These are phyloP conservation scores for Pneumocystis canis DNA, from an alignment of 1,139 yeast genomes.

Conservation along the genomic window DNA sequence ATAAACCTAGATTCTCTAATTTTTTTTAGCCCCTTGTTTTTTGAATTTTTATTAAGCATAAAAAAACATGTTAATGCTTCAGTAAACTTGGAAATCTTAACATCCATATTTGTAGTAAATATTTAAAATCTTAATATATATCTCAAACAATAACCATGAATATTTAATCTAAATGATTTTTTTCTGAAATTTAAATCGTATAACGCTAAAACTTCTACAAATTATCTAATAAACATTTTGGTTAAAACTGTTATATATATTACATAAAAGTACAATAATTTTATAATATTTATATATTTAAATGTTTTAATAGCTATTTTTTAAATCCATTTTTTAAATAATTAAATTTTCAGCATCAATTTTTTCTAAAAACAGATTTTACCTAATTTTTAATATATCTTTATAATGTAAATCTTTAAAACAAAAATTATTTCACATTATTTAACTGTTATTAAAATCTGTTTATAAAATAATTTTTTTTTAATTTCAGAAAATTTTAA, in stretches of 20 bases:
- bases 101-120: not conserved
- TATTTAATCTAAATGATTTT: not conserved
- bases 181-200: not conserved
- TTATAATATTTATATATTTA: no score
- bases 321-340: no score
- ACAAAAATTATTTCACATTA: no score
- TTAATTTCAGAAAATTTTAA: no score
- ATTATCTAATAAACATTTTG: not conserved
- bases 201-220: not conserved
- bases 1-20: not conserved
- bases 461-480: no score
- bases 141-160: not conserved
- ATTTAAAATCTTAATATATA: not conserved
- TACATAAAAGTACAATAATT: not conserved
- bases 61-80: not conserved
- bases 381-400: no score
- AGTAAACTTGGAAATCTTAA: not conserved
- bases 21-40: not conserved
- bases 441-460: no score
- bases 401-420: no score
- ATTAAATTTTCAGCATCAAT: no score
- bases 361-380: no score
- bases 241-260: no score
- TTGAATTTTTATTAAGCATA: not conserved
- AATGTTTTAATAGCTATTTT: no score